Percentiles rank a stretch among this genome's conserved stretches.
Evolutionary conservation across 139 green algal genomes (phyloP).

Genomic region (Asterochloris erici): DNA sequence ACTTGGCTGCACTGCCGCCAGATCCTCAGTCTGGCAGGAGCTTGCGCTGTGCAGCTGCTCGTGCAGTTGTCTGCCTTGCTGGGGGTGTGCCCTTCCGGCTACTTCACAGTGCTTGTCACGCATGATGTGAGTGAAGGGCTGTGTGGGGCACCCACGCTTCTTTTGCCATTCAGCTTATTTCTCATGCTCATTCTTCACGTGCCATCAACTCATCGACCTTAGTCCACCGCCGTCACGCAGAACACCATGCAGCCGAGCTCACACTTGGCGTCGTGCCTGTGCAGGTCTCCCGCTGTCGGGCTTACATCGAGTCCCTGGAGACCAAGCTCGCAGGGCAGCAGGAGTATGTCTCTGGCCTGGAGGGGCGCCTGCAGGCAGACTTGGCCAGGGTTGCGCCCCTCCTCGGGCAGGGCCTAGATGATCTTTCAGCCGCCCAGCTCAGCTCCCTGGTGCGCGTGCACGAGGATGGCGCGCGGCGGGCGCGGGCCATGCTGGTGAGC

Average conservation of each 20-base stretch:
- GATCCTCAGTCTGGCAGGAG: not conserved
- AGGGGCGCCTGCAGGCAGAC: slow-evolving; percentile 45
- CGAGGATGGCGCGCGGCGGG: slow-evolving; percentile 16
- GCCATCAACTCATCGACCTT: not conserved
- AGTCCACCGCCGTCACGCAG: not conserved
- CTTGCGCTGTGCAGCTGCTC: not conserved
- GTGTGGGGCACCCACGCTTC: not conserved
- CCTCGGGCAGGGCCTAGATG: slow-evolving; percentile 38
- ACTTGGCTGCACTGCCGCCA: not conserved
- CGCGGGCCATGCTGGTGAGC: slow-evolving; percentile 12
- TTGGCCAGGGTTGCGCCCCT: slow-evolving; percentile 36
- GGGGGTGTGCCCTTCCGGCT: not conserved
- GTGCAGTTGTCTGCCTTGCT: not conserved
- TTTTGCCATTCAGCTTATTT: not conserved
- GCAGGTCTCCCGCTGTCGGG: slow-evolving; percentile 27
- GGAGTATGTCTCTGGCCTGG: slow-evolving; percentile 45
- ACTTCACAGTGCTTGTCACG: not conserved
- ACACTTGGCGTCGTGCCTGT: not conserved
- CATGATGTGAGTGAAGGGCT: not conserved
- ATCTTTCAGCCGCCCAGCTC: slow-evolving; percentile 32
- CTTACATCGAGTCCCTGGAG: slow-evolving; percentile 37
- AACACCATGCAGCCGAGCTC: not conserved
- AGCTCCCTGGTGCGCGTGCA: slow-evolving; percentile 43
- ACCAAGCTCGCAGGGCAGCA: slow-evolving; percentile 37
- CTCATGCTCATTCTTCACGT: not conserved